Conservation (phyloP, 2,329 filamentous ascomycete genomes). For the Trichoderma atrobrunneum region DNA sequence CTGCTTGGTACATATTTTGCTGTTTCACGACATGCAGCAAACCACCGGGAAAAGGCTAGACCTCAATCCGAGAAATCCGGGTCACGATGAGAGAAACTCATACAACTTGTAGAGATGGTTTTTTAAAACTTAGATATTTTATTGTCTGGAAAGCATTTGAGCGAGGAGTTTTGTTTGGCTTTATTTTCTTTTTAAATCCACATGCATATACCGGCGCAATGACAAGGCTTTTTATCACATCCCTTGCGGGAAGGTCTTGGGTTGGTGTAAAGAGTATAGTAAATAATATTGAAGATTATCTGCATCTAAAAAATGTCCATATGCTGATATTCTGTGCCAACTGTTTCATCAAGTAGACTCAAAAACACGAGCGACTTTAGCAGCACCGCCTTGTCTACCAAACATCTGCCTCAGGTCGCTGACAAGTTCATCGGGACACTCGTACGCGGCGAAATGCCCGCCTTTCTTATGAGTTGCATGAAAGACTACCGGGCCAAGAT, state of each 20-base stretch:
- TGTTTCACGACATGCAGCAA: not conserved
- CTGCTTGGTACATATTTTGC: conserved; percentile 25
- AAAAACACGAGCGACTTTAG: not conserved
- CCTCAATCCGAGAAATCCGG: not conserved
- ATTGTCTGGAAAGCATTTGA: not conserved
- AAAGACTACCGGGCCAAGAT: conserved; percentile 59
- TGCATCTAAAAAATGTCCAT: not conserved
- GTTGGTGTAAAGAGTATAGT: not conserved
- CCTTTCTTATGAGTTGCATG: conserved; percentile 49
- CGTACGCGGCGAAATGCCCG: conserved; percentile 62
- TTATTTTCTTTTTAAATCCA: not conserved
- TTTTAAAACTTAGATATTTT: not conserved
- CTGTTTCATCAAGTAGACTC: not conserved
- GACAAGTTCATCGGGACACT: conserved; percentile 52
- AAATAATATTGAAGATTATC: not conserved
- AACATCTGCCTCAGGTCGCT: conserved; percentile 46
- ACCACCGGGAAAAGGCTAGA: not conserved
- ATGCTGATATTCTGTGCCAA: not conserved
- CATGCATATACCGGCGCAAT: not conserved
- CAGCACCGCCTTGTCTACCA: conserved; percentile 2
- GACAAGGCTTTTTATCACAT: not conserved
- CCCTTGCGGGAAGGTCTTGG: not conserved
- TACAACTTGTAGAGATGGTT: not conserved
- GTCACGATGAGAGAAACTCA: not conserved
- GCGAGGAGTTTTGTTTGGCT: not conserved